Percentiles rank a stretch among this genome's conserved stretches.
These are phyloP conservation scores for Colletotrichum siamense DNA, from an alignment of 2,329 filamentous ascomycete genomes.

Conservation along the genomic window DNA sequence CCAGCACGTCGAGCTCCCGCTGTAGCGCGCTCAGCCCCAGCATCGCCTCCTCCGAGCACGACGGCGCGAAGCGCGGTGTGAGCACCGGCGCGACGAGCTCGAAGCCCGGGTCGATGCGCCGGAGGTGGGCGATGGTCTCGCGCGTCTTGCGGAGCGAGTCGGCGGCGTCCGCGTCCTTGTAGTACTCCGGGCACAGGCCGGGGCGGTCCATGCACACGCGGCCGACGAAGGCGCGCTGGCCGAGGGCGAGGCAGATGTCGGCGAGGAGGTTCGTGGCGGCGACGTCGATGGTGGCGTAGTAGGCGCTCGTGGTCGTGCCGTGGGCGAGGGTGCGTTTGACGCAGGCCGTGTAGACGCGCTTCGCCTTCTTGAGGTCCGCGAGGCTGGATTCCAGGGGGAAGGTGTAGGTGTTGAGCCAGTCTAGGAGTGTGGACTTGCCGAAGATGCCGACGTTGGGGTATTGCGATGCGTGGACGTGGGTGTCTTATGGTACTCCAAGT, in stretches of 20 bases:
- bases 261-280: slow-evolving; percentile 90
- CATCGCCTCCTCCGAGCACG: slow-evolving; percentile 67
- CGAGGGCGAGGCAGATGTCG: slow-evolving; percentile 76
- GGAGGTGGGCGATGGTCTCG: slow-evolving; percentile 69
- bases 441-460: slow-evolving; percentile 96
- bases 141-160: slow-evolving; percentile 61
- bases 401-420: slow-evolving; percentile 94
- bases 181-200: slow-evolving; percentile 73
- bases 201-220: slow-evolving; percentile 91
- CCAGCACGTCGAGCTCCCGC: slow-evolving; percentile 64
- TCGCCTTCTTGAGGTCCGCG: slow-evolving; percentile 64
- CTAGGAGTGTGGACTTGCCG: slow-evolving; percentile 88
- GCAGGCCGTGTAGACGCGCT: slow-evolving; percentile 76
- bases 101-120: slow-evolving; percentile 67
- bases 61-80: slow-evolving; percentile 74
- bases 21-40: slow-evolving; percentile 68
- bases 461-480: slow-evolving; percentile 93
- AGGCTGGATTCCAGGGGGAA: slow-evolving; percentile 91
- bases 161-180: slow-evolving; percentile 74
- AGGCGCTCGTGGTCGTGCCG: slow-evolving; percentile 93
- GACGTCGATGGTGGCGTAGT: slow-evolving; percentile 91
- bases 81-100: slow-evolving; percentile 78
- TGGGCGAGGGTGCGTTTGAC: slow-evolving; percentile 83
- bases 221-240: slow-evolving; percentile 90
- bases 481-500: slow-evolving; percentile 67